Conservation (phyloP, 495 filamentous ascomycete genomes). For the Talaromyces adpressus region DNA sequence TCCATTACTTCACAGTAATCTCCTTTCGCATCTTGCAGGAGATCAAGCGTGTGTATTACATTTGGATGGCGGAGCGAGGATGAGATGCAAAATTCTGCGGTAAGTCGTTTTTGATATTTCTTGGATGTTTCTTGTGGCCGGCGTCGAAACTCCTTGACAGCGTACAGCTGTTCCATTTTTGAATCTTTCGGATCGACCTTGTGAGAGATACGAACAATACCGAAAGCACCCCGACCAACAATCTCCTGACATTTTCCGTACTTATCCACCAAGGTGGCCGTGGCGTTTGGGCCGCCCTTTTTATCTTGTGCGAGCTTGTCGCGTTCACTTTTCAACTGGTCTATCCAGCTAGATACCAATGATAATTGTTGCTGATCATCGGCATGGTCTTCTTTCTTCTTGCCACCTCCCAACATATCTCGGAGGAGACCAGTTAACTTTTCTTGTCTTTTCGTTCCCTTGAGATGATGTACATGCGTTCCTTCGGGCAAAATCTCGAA, state of each 20-base stretch:
- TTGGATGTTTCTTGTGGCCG: slow-evolving; percentile 88
- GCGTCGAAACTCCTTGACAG: slow-evolving; percentile 96
- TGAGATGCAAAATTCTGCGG: slow-evolving; percentile 98
- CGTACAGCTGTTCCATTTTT: slow-evolving; percentile 82
- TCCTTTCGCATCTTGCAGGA: slow-evolving; percentile 91
- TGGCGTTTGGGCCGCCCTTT: slow-evolving; percentile 67
- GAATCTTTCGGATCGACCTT: slow-evolving; percentile 80
- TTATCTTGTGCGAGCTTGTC: slow-evolving; percentile 69
- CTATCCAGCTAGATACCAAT: slow-evolving; percentile 91
- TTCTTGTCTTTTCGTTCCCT: slow-evolving; percentile 83
- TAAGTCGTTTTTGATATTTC: slow-evolving; percentile 96
- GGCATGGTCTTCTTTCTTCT: slow-evolving; percentile 58
- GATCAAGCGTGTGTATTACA: slow-evolving; percentile 95
- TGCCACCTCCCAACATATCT: slow-evolving; percentile 68
- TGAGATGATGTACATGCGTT: slow-evolving; percentile 80
- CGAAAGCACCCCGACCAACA: slow-evolving; percentile 95
- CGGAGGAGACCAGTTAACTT: slow-evolving; percentile 90
- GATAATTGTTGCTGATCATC: slow-evolving; percentile 78
- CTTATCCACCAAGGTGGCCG: slow-evolving; percentile 85
- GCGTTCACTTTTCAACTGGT: slow-evolving; percentile 83
- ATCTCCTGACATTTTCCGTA: slow-evolving; percentile 99
- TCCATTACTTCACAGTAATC: slow-evolving; percentile 99
- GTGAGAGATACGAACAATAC: slow-evolving; percentile 97
- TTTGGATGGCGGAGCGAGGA: slow-evolving; percentile 95
- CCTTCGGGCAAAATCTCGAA: slow-evolving; percentile 57